A percentile compares a stretch with the other conserved stretches of the same genome.
Conservation (phyloP, 148 eudicot genomes). For the Spergularia bocconei region DNA sequence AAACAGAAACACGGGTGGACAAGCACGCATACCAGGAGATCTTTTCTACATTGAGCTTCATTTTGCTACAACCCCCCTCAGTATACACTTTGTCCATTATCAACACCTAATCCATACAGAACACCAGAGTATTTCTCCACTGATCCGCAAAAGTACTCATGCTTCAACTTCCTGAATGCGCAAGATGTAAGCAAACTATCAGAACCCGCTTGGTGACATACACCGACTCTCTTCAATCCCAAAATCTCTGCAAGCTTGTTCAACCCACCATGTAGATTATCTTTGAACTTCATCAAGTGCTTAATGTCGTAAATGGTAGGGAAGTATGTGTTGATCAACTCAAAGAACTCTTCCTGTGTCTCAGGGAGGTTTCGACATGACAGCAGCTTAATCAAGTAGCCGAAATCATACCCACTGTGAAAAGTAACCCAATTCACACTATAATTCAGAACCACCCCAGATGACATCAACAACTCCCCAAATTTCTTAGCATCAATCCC, state of each 20-base stretch:
- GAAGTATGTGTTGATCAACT: slow-evolving; percentile 37
- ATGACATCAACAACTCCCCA: slow-evolving; percentile 56
- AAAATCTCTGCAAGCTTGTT: slow-evolving; percentile 42
- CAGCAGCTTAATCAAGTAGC: slow-evolving; percentile 56
- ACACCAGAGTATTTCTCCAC: slow-evolving; percentile 50
- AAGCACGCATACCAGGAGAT: slow-evolving; percentile 3
- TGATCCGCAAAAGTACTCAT: slow-evolving; percentile 39
- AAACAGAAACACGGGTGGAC: slow-evolving; percentile 24
- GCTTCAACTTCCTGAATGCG: slow-evolving; percentile 46
- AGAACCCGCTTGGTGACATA: slow-evolving; percentile 47
- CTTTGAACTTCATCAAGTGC: slow-evolving; percentile 45
- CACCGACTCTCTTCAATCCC: slow-evolving; percentile 45
- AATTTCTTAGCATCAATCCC: slow-evolving; percentile 47
- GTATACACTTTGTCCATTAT: slow-evolving; percentile 27
- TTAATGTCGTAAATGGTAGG: slow-evolving; percentile 46
- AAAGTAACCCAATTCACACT: slow-evolving; percentile 54
- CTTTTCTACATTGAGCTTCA: background rate
- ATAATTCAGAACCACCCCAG: slow-evolving; percentile 48
- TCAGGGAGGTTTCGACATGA: slow-evolving; percentile 43
- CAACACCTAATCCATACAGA: slow-evolving; percentile 46
- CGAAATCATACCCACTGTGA: slow-evolving; percentile 58
- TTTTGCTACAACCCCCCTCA: slow-evolving; percentile 24
- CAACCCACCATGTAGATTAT: slow-evolving; percentile 45
- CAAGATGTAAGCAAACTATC: slow-evolving; percentile 53
- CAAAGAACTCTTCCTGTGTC: slow-evolving; percentile 41